Base-by-base conservation (phyloP, 2,329 filamentous ascomycete species). In the Zelopaecilomyces penicillatus region DNA sequence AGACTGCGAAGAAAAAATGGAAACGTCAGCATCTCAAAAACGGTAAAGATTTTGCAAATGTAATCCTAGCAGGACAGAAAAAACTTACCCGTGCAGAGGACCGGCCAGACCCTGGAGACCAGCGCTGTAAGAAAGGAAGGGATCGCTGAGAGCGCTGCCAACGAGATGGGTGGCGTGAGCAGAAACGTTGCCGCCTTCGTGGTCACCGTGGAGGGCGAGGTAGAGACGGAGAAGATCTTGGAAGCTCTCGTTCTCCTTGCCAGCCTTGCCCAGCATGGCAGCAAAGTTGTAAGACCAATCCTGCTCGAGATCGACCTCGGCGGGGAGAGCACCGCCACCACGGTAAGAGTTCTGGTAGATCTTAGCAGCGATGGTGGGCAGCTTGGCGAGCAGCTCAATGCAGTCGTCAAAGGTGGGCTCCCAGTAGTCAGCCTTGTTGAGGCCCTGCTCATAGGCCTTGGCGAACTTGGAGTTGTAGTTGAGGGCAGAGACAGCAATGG, bases 221-320 rank as follows among this genome's bases (percentile, higher is more conserved):
- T 98, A 98, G 30, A 98, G 73, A 56, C 93, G 82, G 51, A 98
- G 78, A 19, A 98, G 76, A 60, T 98, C 93, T 64, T 97, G 91
- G 77, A 98, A 95, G 64, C 87, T 85, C 69, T 90, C 87, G 57
- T 97, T 84, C 67, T 95, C 75, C 66, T 84, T 80, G 54, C 89
- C 88, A 41, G 83, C 80, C 72, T 94, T 95, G 60, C 91, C 91
- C 43, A 97, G 79, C 81, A 97, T 89, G 53, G 89, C 87, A 38
- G 93, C 93, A 60, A 96, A 98, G 76, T 98, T 98, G 76, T 96
- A 95, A 1, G 90, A 85, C 93, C 93, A 98, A 68, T 98, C 93
- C 69, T 96, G 87, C 55, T 85, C 76, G 46, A 80, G 67, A 58
- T 98, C 90, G 41, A 94, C 73, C 64, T 85, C 72, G 56, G 83